These are phyloP conservation scores for Xylaria polymorpha DNA, from an alignment of 2,329 filamentous ascomycete species.

Conservation along the genomic window DNA sequence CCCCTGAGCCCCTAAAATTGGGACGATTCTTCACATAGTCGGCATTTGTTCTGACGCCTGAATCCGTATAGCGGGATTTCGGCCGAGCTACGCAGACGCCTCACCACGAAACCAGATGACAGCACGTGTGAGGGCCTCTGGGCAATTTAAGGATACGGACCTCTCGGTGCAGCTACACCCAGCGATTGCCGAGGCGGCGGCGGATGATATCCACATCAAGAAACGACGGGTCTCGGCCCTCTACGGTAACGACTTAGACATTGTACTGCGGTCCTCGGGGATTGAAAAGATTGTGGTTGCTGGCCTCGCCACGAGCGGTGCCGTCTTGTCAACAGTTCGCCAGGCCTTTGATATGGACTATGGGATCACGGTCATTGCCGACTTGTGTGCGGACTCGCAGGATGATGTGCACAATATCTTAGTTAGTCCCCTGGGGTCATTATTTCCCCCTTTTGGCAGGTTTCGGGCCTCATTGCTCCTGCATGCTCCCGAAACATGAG, in stretches of 20 bases:
- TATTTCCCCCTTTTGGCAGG: too few species aligned
- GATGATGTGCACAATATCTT: conserved; percentile 50
- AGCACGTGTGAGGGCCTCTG: conserved; percentile 36
- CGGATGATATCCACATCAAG: conserved; percentile 48
- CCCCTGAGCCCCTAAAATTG: not conserved
- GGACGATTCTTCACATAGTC: not conserved
- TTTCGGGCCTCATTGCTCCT: too few species aligned
- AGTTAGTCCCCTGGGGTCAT: too few species aligned
- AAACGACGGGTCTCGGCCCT: conserved; percentile 54
- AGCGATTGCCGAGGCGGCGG: conserved; percentile 23
- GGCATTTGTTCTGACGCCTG: conserved; percentile 1
- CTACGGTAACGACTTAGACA: conserved; percentile 50
- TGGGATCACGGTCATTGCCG: conserved; percentile 49
- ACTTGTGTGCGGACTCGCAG: conserved; percentile 52
- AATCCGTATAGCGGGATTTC: conserved; percentile 43
- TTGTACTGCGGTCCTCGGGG: conserved; percentile 49
- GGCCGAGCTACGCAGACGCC: conserved; percentile 49
- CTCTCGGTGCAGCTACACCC: conserved; percentile 41
- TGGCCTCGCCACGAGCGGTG: conserved; percentile 52
- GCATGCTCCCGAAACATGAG: too few species aligned
- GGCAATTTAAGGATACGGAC: conserved; percentile 45
- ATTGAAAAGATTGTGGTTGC: conserved; percentile 49
- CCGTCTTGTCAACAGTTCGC: conserved; percentile 53
- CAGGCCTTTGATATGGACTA: conserved; percentile 54
- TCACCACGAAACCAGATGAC: conserved; percentile 45